Base-by-base conservation (phyloP, 768 basidiomycete genomes). In the Panaeolus papilionaceus region DNA sequence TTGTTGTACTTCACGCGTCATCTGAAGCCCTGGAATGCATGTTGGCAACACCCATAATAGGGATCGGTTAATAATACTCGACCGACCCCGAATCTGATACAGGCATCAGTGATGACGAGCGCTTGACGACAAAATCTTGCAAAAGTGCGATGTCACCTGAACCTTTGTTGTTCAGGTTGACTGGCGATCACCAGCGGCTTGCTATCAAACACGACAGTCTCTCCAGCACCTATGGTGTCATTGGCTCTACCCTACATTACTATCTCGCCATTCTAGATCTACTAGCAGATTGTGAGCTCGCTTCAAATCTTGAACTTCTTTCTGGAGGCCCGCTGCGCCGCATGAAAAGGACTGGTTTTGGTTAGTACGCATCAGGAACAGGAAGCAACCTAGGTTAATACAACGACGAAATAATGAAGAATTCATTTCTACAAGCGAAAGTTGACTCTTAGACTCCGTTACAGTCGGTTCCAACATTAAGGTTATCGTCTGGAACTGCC, bases 1-100 rank as follows among this genome's bases (percentile, higher is more conserved):
- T 16, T 44, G 42, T 44, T 44, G 16, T 44, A 12, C 42, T 44
- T 6, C 14, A 18, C 16, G 5, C 14, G 18, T 18, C 42, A 44
- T 44, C 16, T 44, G 42, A 6, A 44, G 42, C 23, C 12, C 9
- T 12, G 20, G 8, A 20, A 26, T 9, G 6, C 12, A 51, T 51
- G 47, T 26, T 23, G 9, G 4, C 23, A 20, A 12, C 23, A 12
- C 20, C 10, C 12, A 51, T 51, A 26, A 23, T 4, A 49, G 20
- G 26, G 20, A 23, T 23, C 20, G 20, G 47, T 51, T 26, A 51
- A 23, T 51, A 44, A 44, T 26, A 51, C 47, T 23, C 23, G 47
- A 51, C 47, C 47, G 47, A 51, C 8, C 47, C 47, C 47, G 47
- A 51, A 51, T 51, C 47, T 20, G 47, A 51, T 26, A 8, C 20